Base-by-base conservation (phyloP, 169 alveolate species). In the Toxoplasma gondii region DNA sequence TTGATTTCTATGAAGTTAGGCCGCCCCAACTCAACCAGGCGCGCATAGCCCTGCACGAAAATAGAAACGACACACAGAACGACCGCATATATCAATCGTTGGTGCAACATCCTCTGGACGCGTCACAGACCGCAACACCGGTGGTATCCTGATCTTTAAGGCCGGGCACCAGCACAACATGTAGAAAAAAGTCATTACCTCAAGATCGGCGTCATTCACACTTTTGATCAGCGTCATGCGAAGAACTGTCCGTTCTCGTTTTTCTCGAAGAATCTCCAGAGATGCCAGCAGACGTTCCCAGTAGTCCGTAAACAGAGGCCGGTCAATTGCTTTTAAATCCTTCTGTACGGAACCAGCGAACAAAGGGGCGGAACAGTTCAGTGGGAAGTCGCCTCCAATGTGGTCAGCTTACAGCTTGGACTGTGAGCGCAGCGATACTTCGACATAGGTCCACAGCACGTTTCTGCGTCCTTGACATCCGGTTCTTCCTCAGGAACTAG, bases 1-100 rank as follows among this genome's bases (percentile, higher is more conserved):
- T 98, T 98, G 67, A 98, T 96, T 95, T 98, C 99, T 1, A 98
- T 96, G 91, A 98, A 97, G 88, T 97, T 98, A 10, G 98, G 98
- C 88, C 91, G 97, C 5, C 98, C 98, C 88, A 93, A 78, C 93
- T 94, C 94, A 34, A 98, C 94, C 93, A 98, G 94, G 49, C 96
- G 93, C 24, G 98, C 97, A 86, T 97, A 98, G 88, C 97, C 97
- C 69, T 93, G 88, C 24, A 49, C 58, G 58, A 49, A 49, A 49
- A 49, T 4, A 4, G 58, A 49, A 49, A 49, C 58, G 12, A 12
- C 58, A 49, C 31, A 31, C 1, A 83, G 64, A 67, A 67, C 69
- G 43, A 45, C n/a, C 34, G 69, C 93, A 9, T 41, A 44, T 67
- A 41, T 88, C 49, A n/a, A n/a, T 64, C 29, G 58, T 88, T 64